A percentile compares a stretch with the other conserved stretches of the same genome.
phyloP scores from a whole-genome alignment of 257 asterid genomes.

The Hygrophila difformis region DNA sequence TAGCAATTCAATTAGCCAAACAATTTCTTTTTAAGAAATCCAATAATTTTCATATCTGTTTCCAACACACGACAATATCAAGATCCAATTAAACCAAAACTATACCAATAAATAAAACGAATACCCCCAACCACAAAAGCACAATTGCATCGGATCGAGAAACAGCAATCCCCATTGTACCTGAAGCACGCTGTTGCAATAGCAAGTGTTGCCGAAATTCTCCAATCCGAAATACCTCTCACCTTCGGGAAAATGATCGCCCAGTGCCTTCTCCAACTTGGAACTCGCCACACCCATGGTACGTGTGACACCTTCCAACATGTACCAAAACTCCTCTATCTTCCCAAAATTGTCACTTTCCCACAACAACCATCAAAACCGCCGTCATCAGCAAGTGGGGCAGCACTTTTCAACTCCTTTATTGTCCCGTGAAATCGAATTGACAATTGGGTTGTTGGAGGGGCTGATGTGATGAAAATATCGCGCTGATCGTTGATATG shows the following conservation, averaged over 20 bases:
- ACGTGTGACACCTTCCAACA: conserved; percentile 43
- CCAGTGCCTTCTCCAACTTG: conserved; percentile 61
- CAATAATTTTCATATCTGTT: not conserved
- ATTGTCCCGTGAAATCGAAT: no score
- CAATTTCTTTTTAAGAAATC: no score
- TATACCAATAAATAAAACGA: no score
- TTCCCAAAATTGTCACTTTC: conserved; percentile 17
- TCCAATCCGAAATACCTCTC: conserved; percentile 68
- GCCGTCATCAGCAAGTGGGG: conserved; percentile 1
- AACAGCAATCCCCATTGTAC: conserved; percentile 13
- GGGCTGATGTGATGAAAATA: no score
- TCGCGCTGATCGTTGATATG: no score
- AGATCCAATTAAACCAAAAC: no score
- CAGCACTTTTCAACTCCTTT: no score
- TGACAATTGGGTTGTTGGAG: no score
- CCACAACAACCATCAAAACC: not conserved
- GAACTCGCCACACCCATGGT: conserved; percentile 68
- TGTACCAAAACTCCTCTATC: conserved; percentile 58
- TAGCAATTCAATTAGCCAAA: conserved; percentile 10
- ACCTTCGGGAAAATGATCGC: conserved; percentile 74
- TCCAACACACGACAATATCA: no score
- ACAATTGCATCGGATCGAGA: conserved; percentile 4
- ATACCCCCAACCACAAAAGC: not conserved
- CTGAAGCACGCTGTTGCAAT: conserved; percentile 67
- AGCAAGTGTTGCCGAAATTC: conserved; percentile 71